phyloP scores from a whole-genome alignment of 2,329 filamentous ascomycete genomes.

The Colletotrichum tropicale region DNA sequence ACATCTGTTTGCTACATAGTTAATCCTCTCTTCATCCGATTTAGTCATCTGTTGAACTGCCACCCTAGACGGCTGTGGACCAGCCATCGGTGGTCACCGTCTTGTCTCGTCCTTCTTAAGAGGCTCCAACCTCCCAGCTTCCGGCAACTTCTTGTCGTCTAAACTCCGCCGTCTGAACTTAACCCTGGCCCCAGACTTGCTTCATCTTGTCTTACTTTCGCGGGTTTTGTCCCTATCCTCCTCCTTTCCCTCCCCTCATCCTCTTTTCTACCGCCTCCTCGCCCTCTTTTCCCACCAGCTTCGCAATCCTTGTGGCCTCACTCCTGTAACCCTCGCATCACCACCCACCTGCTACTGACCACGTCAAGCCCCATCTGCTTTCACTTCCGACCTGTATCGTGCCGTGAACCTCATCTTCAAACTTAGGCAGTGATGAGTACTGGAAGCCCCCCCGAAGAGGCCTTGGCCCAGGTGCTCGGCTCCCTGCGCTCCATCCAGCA shows the following conservation, averaged over 20 bases:
- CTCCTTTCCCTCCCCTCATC: neutral
- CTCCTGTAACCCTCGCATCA: neutral
- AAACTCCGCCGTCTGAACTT: neutral
- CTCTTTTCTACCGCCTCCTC: neutral
- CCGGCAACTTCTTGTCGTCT: neutral
- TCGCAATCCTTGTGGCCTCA: neutral
- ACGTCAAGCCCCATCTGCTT: neutral
- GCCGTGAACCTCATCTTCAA: neutral
- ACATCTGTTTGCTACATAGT: slow-evolving; percentile 6
- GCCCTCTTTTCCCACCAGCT: neutral
- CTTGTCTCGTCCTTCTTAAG: neutral
- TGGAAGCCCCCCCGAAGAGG: slow-evolving; percentile 13
- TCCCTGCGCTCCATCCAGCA: slow-evolving; percentile 41
- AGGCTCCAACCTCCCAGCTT: neutral
- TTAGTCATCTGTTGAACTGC: neutral
- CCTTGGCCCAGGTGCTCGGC: slow-evolving; percentile 37
- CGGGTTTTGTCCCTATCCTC: neutral
- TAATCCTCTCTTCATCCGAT: neutral
- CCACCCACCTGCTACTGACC: neutral
- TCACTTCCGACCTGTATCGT: neutral
- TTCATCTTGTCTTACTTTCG: neutral
- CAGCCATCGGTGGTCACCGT: slow-evolving; percentile 16
- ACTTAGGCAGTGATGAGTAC: slow-evolving; percentile 2
- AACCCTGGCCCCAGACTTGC: neutral
- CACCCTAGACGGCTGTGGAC: slow-evolving; percentile 6